Evolutionary conservation across 345 rosid genomes (phyloP), one percentile per base, ranked within the genome.

Genomic region (Mercurialis annua): DNA sequence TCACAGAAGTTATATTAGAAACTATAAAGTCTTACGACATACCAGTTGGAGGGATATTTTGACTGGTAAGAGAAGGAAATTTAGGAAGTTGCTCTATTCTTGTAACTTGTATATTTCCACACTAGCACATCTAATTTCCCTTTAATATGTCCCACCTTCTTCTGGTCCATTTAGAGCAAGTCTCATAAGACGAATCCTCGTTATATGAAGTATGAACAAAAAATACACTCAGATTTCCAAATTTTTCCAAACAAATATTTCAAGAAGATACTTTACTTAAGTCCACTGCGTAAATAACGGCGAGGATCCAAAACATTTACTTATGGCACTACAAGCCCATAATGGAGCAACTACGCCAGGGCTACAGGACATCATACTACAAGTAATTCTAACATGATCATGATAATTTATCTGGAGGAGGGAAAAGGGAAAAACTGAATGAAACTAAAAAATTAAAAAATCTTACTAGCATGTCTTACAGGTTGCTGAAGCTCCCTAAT

Each of bases 401-500:
- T 46, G 21, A 49, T 14, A 12, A 18, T 62, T 11, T 46, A 26
- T 49, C n/a, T n/a, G n/a, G n/a, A n/a, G n/a, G 24, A 26, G 33
- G 8, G 5, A 12, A 51, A 2, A 23, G 30, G 8, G 15, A 26
- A 53, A 2, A 26, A 21, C 7, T 17, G n/a, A 48, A 1, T 16
- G n/a, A n/a, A 17, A 15, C 6, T 14, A 23, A 40, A 31, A 29
- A 20, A 58, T n/a, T n/a, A 59, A 59, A 38, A 36, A 59, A 40
- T n/a, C 63, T 29, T 27, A 44, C 24, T 62, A 62, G 54, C 38
- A 62, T 62, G 15, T 27, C 38, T 46, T 46, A 62, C 66, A 62
- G 51, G 52, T 18, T 44, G 53, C 66, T 62, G 66, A 46, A 62
- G 40, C 29, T 62, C n/a, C n/a, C n/a, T n/a, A n/a, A n/a, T n/a